Conservation (phyloP, 352 stramenopile species). For the Phytopythium kandeliae region DNA sequence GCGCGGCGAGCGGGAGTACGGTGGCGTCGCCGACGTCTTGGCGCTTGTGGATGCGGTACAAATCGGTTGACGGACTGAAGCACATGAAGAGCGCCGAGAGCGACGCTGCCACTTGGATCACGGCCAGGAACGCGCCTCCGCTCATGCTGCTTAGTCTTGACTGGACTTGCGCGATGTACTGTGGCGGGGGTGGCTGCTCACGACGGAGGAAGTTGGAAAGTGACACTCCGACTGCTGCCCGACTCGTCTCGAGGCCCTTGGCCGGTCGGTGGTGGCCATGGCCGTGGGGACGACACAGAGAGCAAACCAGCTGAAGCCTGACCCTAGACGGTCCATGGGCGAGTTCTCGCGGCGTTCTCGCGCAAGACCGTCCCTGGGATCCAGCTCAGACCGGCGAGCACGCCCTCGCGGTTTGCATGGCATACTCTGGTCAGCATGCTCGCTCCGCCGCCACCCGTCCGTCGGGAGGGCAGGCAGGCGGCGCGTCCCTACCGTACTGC, state of each 20-base stretch:
- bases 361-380: not conserved
- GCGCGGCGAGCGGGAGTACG: conserved; percentile 50
- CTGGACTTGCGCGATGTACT: not conserved
- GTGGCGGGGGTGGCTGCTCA: not conserved
- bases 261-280: not conserved
- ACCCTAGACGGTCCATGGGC: no score
- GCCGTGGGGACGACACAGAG: no score
- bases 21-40: conserved; percentile 30
- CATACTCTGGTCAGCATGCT: no score
- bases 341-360: no score
- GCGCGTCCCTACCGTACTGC: conserved; percentile 4
- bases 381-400: not conserved
- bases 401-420: not conserved
- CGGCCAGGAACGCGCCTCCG: conserved; percentile 24
- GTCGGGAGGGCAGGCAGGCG: not conserved
- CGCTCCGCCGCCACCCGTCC: not conserved
- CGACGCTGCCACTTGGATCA: conserved; percentile 57
- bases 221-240: not conserved
- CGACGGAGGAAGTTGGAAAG: not conserved
- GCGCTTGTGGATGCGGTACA: conserved; percentile 53
- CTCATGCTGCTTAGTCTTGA: conserved; percentile 1
- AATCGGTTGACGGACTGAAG: conserved; percentile 38
- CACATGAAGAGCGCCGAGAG: conserved; percentile 74
- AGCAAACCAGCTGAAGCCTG: no score
- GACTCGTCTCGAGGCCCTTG: not conserved